Percentiles rank a stretch among this genome's conserved stretches.
Conservation (phyloP, 768 basidiomycete species). For the Kwoniella sp. region DNA sequence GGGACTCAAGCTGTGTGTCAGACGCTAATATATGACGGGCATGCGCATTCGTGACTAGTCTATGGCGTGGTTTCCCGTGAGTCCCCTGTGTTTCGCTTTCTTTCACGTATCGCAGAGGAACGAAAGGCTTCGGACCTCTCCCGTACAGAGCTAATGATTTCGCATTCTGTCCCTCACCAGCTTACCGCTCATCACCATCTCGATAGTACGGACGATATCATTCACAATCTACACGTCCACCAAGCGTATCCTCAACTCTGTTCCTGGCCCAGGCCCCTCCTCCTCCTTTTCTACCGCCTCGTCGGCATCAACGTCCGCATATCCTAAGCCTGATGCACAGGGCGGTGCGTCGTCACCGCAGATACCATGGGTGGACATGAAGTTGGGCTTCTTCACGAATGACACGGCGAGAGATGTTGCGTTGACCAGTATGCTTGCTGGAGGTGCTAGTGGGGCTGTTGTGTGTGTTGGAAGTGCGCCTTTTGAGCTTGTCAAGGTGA, state of each 20-base stretch:
- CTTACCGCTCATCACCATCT: constrained; percentile 93
- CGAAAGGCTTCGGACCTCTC: neutral
- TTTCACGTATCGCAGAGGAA: no score
- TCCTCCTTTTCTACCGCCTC: neutral
- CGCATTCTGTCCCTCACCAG: constrained; percentile 44
- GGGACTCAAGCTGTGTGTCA: neutral
- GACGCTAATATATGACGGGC: constrained; percentile 5
- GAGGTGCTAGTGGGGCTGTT: constrained; percentile 82
- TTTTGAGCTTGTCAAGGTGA: constrained; percentile 93
- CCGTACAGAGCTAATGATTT: constrained; percentile 10
- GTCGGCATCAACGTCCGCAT: neutral
- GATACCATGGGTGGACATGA: constrained; percentile 33
- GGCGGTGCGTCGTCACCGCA: neutral
- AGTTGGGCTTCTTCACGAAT: constrained; percentile 39
- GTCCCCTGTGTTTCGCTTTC: neutral
- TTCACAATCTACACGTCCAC: constrained; percentile 55
- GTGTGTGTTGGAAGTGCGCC: constrained; percentile 89
- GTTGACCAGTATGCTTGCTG: constrained; percentile 76
- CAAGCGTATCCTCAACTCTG: constrained; percentile 48
- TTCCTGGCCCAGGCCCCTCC: constrained; percentile 17
- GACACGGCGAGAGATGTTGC: constrained; percentile 65
- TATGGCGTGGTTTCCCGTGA: constrained; percentile 54
- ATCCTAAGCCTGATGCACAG: neutral
- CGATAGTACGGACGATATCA: constrained; percentile 75
- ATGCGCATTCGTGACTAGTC: constrained; percentile 23